Evolutionary conservation across 495 filamentous ascomycete species (phyloP), one percentile per base, ranked within the genome.

Genomic region (Cercophora scortea): DNA sequence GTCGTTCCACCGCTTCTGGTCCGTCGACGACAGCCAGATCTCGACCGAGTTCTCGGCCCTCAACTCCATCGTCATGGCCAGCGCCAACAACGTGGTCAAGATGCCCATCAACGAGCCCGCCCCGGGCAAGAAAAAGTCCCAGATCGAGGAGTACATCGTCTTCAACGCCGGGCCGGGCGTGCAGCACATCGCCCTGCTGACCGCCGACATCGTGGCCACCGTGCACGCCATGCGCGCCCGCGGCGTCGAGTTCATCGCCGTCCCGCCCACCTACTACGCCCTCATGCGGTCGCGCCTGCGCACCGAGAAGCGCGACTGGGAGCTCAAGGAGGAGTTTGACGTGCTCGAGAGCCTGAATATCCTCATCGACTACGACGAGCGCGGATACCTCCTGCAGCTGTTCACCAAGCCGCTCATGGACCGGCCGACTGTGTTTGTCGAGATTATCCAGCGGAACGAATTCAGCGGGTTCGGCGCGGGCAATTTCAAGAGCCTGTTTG

Each of bases 41-140:
- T 87, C 80, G 76, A 94, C 89, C 62, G 89, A 93, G 57, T 96
- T 85, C 78, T 89, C 85, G 12, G 88, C 90, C 5, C 74, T 96
- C 25, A 85, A 83, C 63, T 85, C 79, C 59, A 81, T 95, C 56
- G 91, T 96, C 59, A 93, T 96, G 88, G 81, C 88, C 11, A 86
- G 82, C 1, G 86, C 87, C 68, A 83, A 89, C 44, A 68, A 69
- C 52, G 62, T 83, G 6, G 85, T 96, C 58, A 95, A 95, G 67
- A 96, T 96, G 88, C 91, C 91, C 58, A 92, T 96, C 78, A 96
- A 96, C 77, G 89, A 96, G 71, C 91, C 90, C 3, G 90, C 91
- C 0, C 76, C 80, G 41, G 91, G 90, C 46, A 89, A 89, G 69
- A 86, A 84, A 62, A 84, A 85, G 66, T 86, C 81, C 2, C 91